Conservation (phyloP, 352 stramenopile genomes). For the Globisporangium solare region DNA sequence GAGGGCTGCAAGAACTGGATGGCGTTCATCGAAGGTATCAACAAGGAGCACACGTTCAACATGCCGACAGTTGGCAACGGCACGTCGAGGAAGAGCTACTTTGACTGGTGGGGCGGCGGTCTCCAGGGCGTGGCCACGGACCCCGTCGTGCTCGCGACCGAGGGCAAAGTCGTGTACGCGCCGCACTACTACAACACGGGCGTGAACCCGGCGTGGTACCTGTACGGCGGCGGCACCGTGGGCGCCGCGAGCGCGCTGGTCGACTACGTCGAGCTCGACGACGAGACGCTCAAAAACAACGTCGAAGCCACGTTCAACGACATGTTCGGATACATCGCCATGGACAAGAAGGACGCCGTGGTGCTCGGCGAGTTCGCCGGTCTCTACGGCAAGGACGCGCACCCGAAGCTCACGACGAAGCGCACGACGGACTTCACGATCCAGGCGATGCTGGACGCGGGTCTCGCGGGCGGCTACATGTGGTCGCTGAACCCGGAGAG, state of each 20-base stretch:
- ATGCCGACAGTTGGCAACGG: conserved; percentile 19
- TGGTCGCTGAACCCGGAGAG: conserved; percentile 77
- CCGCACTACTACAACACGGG: conserved; percentile 77
- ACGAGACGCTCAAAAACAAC: conserved; percentile 45
- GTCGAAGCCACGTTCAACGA: conserved; percentile 58
- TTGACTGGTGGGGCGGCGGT: conserved; percentile 68
- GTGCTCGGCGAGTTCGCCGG: conserved; percentile 68
- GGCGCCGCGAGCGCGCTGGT: conserved; percentile 20
- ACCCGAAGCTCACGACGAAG: conserved; percentile 50
- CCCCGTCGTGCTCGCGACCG: conserved; percentile 34
- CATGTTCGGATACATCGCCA: conserved; percentile 67
- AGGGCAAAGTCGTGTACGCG: conserved; percentile 67
- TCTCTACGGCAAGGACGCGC: conserved; percentile 53
- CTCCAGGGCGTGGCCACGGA: conserved; percentile 34
- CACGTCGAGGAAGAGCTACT: conserved; percentile 32
- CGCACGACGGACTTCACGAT: conserved; percentile 68
- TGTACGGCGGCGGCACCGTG: conserved; percentile 45
- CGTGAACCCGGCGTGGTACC: conserved; percentile 56
- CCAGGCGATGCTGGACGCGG: conserved; percentile 44
- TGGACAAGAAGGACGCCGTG: conserved; percentile 41
- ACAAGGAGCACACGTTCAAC: conserved; percentile 35
- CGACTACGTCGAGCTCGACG: conserved; percentile 48
- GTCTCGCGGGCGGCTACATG: conserved; percentile 69
- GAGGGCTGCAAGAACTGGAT: conserved; percentile 59
- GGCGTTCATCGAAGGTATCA: conserved; percentile 65